These are phyloP conservation scores for Blastocystis sp. DNA, from an alignment of 352 stramenopile genomes.

Conservation along the genomic window DNA sequence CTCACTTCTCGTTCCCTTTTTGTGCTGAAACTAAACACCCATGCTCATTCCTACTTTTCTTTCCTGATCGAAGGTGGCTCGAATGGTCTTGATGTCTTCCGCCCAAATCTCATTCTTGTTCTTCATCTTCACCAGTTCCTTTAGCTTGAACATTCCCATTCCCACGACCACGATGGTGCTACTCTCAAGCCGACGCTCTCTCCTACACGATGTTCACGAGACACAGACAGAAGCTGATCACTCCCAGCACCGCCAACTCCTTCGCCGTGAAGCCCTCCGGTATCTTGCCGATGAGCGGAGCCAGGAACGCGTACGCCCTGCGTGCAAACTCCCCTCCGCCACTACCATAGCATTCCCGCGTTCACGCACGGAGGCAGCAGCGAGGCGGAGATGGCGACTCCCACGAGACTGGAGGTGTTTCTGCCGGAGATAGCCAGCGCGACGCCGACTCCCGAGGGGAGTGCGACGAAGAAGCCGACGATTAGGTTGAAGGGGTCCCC, in stretches of 20 bases:
- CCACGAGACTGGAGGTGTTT: conserved; percentile 66
- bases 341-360: conserved; percentile 61
- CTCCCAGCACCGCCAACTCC: conserved; percentile 57
- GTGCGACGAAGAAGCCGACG: conserved; percentile 65
- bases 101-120: conserved; percentile 56
- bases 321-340: conserved; percentile 2
- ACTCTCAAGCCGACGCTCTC: neutral
- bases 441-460: conserved; percentile 67
- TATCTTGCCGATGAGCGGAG: neutral
- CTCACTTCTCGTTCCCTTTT: neutral
- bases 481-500: conserved; percentile 61
- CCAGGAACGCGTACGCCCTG: conserved; percentile 43
- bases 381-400: conserved; percentile 68
- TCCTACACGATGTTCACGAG: conserved; percentile 67
- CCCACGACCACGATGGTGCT: conserved; percentile 64
- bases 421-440: conserved; percentile 66
- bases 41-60: conserved; percentile 23
- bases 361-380: conserved; percentile 70
- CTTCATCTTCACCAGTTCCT: conserved; percentile 66
- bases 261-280: neutral
- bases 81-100: conserved; percentile 55
- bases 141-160: conserved; percentile 69
- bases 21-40: too few species aligned
- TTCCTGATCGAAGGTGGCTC: conserved; percentile 50
- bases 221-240: conserved; percentile 64